Conservation (phyloP, 495 filamentous ascomycete genomes). For the Eremomyces bilateralis region DNA sequence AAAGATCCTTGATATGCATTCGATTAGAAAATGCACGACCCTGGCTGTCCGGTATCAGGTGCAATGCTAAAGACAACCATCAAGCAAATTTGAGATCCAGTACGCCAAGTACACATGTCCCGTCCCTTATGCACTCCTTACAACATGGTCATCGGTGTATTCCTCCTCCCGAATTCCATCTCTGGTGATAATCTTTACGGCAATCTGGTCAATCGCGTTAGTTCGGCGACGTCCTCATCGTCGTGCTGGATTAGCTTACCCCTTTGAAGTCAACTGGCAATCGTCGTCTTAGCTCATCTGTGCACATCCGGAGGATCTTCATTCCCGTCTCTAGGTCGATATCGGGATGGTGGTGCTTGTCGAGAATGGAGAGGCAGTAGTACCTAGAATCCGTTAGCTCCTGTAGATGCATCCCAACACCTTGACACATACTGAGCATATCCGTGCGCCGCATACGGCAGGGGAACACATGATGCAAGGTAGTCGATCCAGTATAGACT, state of each 20-base stretch:
- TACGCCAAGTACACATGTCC: too few relatives aligned
- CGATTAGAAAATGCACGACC: too few relatives aligned
- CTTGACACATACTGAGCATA: constrained; percentile 68
- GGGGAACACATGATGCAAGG: constrained; percentile 61
- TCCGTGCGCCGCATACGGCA: constrained; percentile 92
- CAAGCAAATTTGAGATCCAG: too few relatives aligned
- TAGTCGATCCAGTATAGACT: constrained; percentile 95
- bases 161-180: constrained; percentile 67
- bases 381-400: constrained; percentile 27
- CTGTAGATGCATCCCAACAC: background rate
- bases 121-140: constrained; percentile 38
- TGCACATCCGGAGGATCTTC: constrained; percentile 80
- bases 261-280: constrained; percentile 98
- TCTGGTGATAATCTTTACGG: constrained; percentile 84
- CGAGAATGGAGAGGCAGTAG: constrained; percentile 86
- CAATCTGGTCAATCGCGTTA: background rate
- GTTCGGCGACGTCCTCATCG: constrained; percentile 14
- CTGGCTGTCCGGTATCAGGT: too few relatives aligned
- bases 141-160: constrained; percentile 57
- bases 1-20: too few relatives aligned
- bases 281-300: constrained; percentile 85
- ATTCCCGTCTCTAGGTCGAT: constrained; percentile 71
- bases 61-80: too few relatives aligned
- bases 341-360: constrained; percentile 94
- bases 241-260: constrained; percentile 19